Evolutionary conservation across 2,329 filamentous ascomycete genomes (phyloP).

Genomic region (Pseudogymnoascus sp.): DNA sequence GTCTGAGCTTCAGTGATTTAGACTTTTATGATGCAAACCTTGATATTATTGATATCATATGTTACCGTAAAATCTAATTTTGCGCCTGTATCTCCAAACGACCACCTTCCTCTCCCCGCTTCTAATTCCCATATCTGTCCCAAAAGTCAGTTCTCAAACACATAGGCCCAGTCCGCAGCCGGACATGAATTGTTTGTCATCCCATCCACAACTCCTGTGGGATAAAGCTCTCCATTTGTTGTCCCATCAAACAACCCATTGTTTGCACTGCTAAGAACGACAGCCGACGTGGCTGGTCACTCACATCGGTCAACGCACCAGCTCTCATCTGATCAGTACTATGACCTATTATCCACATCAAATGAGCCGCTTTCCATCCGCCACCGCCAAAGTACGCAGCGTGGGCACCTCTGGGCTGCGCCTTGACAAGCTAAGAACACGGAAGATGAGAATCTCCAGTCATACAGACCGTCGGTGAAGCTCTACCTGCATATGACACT

Average conservation of each 20-base stretch:
- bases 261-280: neutral
- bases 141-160: neutral
- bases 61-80: neutral
- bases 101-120: no score
- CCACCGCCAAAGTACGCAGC: neutral
- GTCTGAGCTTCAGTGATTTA: neutral
- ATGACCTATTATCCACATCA: neutral
- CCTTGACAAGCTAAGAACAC: neutral
- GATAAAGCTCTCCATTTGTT: neutral
- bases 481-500: neutral
- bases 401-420: neutral
- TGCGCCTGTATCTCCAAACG: no score
- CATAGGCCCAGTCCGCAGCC: neutral
- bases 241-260: neutral
- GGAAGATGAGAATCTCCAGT: neutral
- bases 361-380: neutral
- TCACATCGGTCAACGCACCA: neutral
- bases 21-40: neutral
- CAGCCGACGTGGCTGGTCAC: neutral
- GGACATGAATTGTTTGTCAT: neutral
- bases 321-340: neutral
- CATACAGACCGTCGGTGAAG: conserved; percentile 3
- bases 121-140: neutral
- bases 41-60: neutral
- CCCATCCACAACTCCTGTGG: neutral